Base-by-base conservation (phyloP, 2,329 filamentous ascomycete species). In the Stachybotrys echinatus region DNA sequence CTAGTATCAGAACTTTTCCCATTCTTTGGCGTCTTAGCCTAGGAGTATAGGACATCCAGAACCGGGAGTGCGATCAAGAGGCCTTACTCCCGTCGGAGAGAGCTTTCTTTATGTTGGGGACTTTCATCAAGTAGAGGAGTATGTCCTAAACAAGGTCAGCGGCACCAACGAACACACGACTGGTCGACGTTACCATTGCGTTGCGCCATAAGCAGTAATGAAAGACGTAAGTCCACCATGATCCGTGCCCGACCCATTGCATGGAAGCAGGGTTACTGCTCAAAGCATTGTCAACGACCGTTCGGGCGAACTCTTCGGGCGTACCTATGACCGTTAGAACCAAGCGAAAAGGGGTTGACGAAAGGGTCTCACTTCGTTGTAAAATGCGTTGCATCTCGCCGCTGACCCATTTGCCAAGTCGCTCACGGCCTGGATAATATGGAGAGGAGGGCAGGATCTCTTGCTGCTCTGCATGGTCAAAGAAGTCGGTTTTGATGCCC, bases 381-480 rank as follows among this genome's bases (percentile, higher is more conserved):
- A 54, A 5, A 8, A 10, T 22, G 10, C 31, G 47, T 34, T 54
- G 47, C 14, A 38, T 51, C 12, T 53, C 44, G 8, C 52, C 58
- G 8, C 27, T 49, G 34, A 60, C 23, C 55, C 54, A 58, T 20
- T 49, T 43, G 2, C 51, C 47, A 5, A 61, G 48, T 5, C 23
- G 5, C 12, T 58, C 51, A 38, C 52, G 34, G 2, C 45, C 58
- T 3, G 57, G 52, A 17, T 52, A 54, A 22, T 61, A 61, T 2
- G 48, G 45, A 1, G 57, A 62, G 12, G 27, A 43, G 31, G 68
- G 37, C 59, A 73, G 54, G 66, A 74, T 38, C 48, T 73, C 65
- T 65, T 68, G 65, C 50, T 70, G 64, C 43, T 69, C 68, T 57
- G 67, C 48, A 62, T 74, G 38, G 65, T 71, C 56, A 31, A 59